phyloP scores from a whole-genome alignment of 1,284 basidiomycete species.

The Cutaneotrichosporon sp. region DNA sequence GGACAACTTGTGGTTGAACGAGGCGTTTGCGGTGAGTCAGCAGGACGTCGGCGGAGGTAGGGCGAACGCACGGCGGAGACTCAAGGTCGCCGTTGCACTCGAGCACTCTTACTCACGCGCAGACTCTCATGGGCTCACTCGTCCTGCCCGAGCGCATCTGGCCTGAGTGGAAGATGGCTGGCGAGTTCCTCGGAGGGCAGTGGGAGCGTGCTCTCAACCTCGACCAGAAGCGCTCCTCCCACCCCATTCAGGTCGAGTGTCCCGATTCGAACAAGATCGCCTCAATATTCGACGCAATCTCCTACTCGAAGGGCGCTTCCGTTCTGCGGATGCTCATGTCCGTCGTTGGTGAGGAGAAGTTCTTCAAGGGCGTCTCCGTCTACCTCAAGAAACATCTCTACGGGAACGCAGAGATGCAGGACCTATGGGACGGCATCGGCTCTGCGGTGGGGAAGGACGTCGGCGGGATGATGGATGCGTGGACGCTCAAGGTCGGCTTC shows the following conservation, averaged over 20 bases:
- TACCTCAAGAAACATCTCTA: conserved; percentile 87
- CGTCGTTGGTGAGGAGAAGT: conserved; percentile 82
- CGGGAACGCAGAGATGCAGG: conserved; percentile 75
- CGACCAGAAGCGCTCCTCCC: conserved; percentile 85
- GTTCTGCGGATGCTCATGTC: conserved; percentile 89
- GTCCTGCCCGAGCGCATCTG: conserved; percentile 68
- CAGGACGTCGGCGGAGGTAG: too few species aligned
- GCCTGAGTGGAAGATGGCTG: conserved; percentile 56
- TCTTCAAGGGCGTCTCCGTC: conserved; percentile 79
- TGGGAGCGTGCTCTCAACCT: conserved; percentile 63
- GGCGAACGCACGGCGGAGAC: too few species aligned
- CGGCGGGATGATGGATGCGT: conserved; percentile 78
- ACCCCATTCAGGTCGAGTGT: conserved; percentile 90
- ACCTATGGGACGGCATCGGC: conserved; percentile 85
- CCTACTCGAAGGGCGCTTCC: conserved; percentile 76
- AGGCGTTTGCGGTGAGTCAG: conserved; percentile 64
- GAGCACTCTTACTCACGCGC: too few species aligned
- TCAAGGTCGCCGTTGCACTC: too few species aligned
- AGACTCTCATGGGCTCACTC: conserved; percentile 73
- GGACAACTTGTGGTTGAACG: conserved; percentile 69
- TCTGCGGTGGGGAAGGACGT: conserved; percentile 74
- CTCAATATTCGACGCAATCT: conserved; percentile 81
- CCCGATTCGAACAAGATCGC: conserved; percentile 81
- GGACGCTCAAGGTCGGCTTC: conserved; percentile 85
- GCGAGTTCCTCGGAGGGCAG: conserved; percentile 55